Base-by-base conservation (phyloP, 768 basidiomycete genomes). In the Suillus subaureus region DNA sequence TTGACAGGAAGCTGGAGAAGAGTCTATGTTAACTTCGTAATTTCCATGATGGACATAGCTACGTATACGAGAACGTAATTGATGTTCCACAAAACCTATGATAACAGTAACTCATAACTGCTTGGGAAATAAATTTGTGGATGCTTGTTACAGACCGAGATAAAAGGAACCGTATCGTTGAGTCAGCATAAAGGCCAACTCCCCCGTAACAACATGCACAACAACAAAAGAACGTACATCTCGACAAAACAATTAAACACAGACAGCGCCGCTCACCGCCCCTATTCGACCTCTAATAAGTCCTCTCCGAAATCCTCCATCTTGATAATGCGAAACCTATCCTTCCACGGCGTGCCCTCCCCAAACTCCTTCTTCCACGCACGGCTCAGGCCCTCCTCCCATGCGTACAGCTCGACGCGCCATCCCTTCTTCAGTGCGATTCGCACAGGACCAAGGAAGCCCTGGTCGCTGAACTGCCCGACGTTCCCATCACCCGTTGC, bases 401-500 rank as follows among this genome's bases (percentile, higher is more conserved):
- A 99, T 1, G 93, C 92, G 78, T 94, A 96, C 71, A 98, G 73
- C 79, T 99, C 96, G n/a, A 99, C 94, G 64, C 83, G 85, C 96
- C 96, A 99, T 2, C 96, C 96, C 56, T 90, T 86, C 77, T 88
- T 90, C 70, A 98, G 79, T 6, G 96, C 96, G 15, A 89, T 88
- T 64, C 92, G 81, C 15, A 96, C 93, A 52, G 92, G 91, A 0
- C 95, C 94, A 31, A 96, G 75, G 79, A 97, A 99, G 7, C 96
- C 96, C 71, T 95, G 92, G 66, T 94, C 92, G 75, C 89, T 96
- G 74, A 97, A 97, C 74, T 97, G 92, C 6, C 93, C 92, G 12
- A 91, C 89, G 71, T 94, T 93, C 28, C 94, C 95, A 75, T 99
- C 96, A 6, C 96, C 96, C 0, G 96, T 97, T 1, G 94, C 96